Evolutionary conservation across 1,139 yeast genomes (phyloP), one percentile per base, ranked within the genome.

Genomic region (Blastobotrys proliferans): DNA sequence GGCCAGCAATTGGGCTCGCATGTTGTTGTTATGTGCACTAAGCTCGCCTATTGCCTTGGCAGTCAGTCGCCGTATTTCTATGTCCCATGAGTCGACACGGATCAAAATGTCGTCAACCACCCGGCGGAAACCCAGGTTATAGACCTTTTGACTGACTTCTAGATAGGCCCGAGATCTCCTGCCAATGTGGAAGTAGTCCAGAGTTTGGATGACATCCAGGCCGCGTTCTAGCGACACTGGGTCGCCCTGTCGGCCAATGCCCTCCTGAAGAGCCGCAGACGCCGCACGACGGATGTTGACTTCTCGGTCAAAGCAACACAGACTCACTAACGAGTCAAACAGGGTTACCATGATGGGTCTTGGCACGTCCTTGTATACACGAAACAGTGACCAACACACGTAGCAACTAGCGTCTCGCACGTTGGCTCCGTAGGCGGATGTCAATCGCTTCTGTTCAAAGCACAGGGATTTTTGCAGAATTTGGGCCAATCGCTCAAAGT

Each of bases 371-470:
- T 66, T 58, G 40, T 64, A 69, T 10, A 74, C 55, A 48, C 79
- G 68, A 29, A 76, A 69, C n/a, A 78, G 44, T 0, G 85, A 72
- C 88, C 88, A 81, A 37, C 74, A 66, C 1, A 85, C 77, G 58
- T 83, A 90, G 58, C 94, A 84, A 0, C 94, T 79, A 0, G 97
- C 79, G 59, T 90, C 97, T 41, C 95, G 71, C 1, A 90, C 73
- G 51, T 81, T 87, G 2, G 75, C 65, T 0, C 95, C 95, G 10
- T 74, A 57, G 0, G 78, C 68, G 13, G 70, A 64, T 0, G 77
- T 73, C 11, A 77, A 59, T 40, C 73, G 59, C 32, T 65, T 61
- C 45, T 79, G 82, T 44, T 76, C 80, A 47, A 82, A 73, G 38
- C 70, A 74, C 4, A 80, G 60, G 0, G 84, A 74, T 16, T 50